Conservation (phyloP, 148 eudicot genomes). For the Simmondsia chinensis region DNA sequence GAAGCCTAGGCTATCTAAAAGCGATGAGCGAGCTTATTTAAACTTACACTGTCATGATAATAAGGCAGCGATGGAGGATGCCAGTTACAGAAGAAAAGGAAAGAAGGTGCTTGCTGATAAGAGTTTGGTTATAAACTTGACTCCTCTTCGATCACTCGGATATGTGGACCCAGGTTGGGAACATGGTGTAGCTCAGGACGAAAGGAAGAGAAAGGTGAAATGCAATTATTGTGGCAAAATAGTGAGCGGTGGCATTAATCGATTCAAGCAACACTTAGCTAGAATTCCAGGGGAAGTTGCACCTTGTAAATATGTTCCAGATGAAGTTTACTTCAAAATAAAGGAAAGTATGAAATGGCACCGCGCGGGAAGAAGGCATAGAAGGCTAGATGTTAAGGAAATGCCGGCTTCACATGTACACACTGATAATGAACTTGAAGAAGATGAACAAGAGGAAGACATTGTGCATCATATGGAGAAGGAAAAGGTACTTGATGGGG, state of each 20-base stretch:
- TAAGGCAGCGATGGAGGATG: conserved; percentile 29
- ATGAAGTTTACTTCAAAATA: conserved; percentile 78
- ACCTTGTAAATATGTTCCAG: conserved; percentile 86
- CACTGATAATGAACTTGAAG: conserved; percentile 76
- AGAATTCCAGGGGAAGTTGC: conserved; percentile 98
- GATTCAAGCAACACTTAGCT: conserved; percentile 93
- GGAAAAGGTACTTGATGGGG: conserved; percentile 35
- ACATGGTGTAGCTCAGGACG: conserved; percentile 93
- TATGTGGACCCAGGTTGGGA: conserved; percentile 99
- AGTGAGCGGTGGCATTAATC: conserved; percentile 91
- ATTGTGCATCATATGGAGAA: conserved; percentile 24
- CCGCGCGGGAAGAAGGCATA: conserved; percentile 80
- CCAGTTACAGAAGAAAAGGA: conserved; percentile 54
- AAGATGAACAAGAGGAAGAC: conserved; percentile 65
- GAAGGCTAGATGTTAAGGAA: conserved; percentile 58
- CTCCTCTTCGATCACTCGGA: conserved; percentile 86
- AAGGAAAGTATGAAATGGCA: conserved; percentile 99
- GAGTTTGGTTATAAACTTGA: conserved; percentile 50
- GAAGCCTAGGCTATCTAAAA: conserved; percentile 53
- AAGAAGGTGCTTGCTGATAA: conserved; percentile 50
- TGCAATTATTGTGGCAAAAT: conserved; percentile 92
- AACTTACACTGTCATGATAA: conserved; percentile 55
- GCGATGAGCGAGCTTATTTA: conserved; percentile 54
- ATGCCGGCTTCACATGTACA: conserved; percentile 52
- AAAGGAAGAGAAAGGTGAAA: conserved; percentile 90